These are phyloP conservation scores for Cunninghamia lanceolata DNA, from an alignment of 75 land plant genomes.

Conservation along the genomic window DNA sequence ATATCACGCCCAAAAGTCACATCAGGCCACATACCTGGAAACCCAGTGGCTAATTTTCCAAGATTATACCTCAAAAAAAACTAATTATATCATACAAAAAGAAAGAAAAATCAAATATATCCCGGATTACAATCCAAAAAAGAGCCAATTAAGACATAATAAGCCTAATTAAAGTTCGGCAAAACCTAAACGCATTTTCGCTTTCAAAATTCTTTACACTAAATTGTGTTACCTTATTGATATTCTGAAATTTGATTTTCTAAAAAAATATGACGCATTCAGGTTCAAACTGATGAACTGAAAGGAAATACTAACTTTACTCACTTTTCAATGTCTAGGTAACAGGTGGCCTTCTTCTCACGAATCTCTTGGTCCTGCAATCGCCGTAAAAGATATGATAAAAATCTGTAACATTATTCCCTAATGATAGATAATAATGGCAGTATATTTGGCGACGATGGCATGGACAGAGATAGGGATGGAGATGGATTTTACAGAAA, in stretches of 20 bases:
- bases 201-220: too few relatives aligned
- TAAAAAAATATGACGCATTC: neutral
- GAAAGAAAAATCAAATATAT: too few relatives aligned
- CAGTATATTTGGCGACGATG: neutral
- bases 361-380: constrained; percentile 53
- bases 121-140: too few relatives aligned
- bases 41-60: neutral
- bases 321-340: constrained; percentile 76
- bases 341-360: constrained; percentile 57
- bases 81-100: too few relatives aligned
- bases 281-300: neutral
- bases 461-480: neutral
- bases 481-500: constrained; percentile 19
- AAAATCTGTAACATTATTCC: neutral
- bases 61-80: too few relatives aligned
- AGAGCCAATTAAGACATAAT: too few relatives aligned
- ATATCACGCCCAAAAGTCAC: neutral
- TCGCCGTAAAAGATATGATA: neutral
- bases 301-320: neutral
- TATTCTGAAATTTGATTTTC: neutral
- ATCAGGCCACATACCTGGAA: neutral
- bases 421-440: neutral
- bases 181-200: too few relatives aligned
- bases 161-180: too few relatives aligned
- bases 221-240: neutral